Evolutionary conservation across 345 rosid species (phyloP).

Genomic region (Gossypium herbaceum): DNA sequence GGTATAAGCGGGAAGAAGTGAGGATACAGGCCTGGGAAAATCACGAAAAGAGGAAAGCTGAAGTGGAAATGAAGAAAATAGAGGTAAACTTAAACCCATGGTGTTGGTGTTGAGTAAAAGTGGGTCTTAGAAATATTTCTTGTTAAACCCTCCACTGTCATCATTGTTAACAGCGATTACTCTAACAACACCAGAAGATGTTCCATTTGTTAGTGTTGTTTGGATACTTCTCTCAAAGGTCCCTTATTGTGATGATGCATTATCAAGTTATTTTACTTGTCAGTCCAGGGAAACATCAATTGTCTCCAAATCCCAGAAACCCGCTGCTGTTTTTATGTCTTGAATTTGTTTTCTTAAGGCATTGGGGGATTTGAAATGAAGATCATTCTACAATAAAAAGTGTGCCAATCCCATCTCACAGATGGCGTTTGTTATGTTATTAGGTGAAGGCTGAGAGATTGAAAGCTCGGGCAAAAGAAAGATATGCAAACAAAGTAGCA

Average conservation of each 20-base stretch:
- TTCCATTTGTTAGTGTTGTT: neutral
- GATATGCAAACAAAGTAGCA: conserved; percentile 57
- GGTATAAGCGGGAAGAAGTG: conserved; percentile 92
- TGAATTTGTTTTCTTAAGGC: neutral
- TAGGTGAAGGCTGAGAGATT: conserved; percentile 81
- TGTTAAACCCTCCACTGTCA: neutral
- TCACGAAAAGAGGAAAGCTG: conserved; percentile 90
- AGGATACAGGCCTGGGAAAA: conserved; percentile 97
- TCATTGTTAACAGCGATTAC: neutral
- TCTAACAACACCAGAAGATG: neutral
- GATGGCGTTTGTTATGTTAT: neutral
- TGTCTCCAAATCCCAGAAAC: neutral
- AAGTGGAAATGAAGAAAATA: conserved; percentile 86
- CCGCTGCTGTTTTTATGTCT: neutral
- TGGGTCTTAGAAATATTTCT: neutral
- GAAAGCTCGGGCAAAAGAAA: conserved; percentile 88
- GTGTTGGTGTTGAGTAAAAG: neutral
- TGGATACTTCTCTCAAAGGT: neutral
- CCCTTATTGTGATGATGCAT: neutral
- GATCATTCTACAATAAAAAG: neutral
- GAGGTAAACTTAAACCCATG: conserved; percentile 47
- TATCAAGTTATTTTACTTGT: neutral
- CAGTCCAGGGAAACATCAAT: neutral
- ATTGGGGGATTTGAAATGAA: neutral
- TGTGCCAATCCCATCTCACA: neutral